A percentile compares a stretch with the other conserved stretches of the same genome.
phyloP scores from a whole-genome alignment of 345 rosid genomes.

The Pelargonium nanum region DNA sequence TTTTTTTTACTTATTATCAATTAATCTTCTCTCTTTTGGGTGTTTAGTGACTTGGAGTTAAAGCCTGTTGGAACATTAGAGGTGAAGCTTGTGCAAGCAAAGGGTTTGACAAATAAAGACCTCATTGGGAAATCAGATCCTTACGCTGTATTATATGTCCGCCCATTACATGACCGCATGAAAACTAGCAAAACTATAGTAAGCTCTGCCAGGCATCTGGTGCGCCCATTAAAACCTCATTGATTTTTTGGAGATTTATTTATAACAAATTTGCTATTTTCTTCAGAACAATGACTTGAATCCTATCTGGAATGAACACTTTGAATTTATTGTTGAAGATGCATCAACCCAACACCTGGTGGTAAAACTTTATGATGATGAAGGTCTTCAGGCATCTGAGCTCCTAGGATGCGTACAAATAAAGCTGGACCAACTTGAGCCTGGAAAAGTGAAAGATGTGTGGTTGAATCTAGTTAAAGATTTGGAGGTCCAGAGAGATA shows the following conservation, averaged over 20 bases:
- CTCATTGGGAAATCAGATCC: slow-evolving; percentile 92
- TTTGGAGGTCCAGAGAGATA: slow-evolving; percentile 74
- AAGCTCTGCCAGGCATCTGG: too few relatives aligned
- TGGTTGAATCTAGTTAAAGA: slow-evolving; percentile 86
- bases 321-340: slow-evolving; percentile 74
- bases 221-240: too few relatives aligned
- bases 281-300: slow-evolving; percentile 65
- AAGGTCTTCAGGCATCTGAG: slow-evolving; percentile 80
- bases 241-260: too few relatives aligned
- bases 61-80: slow-evolving; percentile 85
- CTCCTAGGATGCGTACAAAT: slow-evolving; percentile 66
- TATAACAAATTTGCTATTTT: slow-evolving; percentile 2
- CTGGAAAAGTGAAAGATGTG: slow-evolving; percentile 74
- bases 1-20: background rate
- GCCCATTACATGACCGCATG: slow-evolving; percentile 61
- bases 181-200: slow-evolving; percentile 76
- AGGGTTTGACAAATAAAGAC: slow-evolving; percentile 76
- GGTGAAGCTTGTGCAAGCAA: slow-evolving; percentile 87
- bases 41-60: slow-evolving; percentile 60
- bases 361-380: slow-evolving; percentile 70
- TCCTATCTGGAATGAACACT: slow-evolving; percentile 93
- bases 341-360: slow-evolving; percentile 67
- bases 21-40: background rate
- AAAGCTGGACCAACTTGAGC: slow-evolving; percentile 43
- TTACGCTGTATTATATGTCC: slow-evolving; percentile 56